Evolutionary conservation across 2,329 filamentous ascomycete genomes (phyloP), one percentile per base, ranked within the genome.

Genomic region (Ascocoryne sarcoides): DNA sequence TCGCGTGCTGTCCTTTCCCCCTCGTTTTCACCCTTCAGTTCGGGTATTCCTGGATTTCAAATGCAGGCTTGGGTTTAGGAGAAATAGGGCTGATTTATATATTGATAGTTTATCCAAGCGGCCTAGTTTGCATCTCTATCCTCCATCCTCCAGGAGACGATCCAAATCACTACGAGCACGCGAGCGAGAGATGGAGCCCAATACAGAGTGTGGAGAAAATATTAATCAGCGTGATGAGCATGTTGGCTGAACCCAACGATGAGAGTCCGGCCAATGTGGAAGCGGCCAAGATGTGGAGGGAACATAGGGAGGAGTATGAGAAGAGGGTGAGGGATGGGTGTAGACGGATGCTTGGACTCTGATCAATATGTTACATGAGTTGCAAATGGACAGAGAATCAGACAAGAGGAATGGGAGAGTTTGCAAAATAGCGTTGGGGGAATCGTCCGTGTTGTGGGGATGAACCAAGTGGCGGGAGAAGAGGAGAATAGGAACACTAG

Each of bases 191-290:
- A 48, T 96, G 90, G 90, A 90, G 84, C 19, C 90, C 90, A 10
- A 95, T 96, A 48, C 92, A 96, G 68, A 92, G 84, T 44, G 90
- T 95, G 52, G 92, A 96, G 67, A 96, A 95, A 71, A 96, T 96
- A 53, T 71, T 96, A 52, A 88, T 96, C 43, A 88, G 81, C 35
- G 90, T 96, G 45, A 96, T 96, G 83, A 95, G 87, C 65, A 96
- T 96, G 89, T 76, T 96, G 33, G 89, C 89, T 1, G 89, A 95
- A 66, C 89, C 90, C 45, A 96, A 96, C 63, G 90, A 96, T 60
- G 90, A 96, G 70, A 90, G 83, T 54, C 87, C 92, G 0, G 92
- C 92, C 36, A 96, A 98, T 60, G 79, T 95, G 19, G 90, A 96
- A 67, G 92, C 92, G 4, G 90, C 89, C 43, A 87, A 92, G 68